phyloP scores from a whole-genome alignment of 441 rosid species.

The Euphorbia celastroides region DNA sequence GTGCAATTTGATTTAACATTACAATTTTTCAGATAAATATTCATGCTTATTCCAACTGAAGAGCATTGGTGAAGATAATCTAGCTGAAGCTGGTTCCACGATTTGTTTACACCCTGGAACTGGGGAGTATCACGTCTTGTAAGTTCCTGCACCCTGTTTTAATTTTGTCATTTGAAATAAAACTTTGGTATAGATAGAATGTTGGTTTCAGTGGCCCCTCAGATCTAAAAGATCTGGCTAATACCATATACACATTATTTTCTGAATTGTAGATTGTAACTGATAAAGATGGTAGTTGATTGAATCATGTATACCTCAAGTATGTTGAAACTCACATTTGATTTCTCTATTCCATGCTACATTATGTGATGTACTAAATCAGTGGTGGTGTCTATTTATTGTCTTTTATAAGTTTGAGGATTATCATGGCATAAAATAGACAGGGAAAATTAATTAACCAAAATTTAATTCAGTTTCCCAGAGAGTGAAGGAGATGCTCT shows the following conservation, averaged over 20 bases:
- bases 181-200: neutral
- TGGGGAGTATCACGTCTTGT: constrained; percentile 93
- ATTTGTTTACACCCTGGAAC: constrained; percentile 76
- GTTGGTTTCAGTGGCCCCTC: neutral
- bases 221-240: neutral
- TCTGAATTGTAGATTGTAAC: neutral
- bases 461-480: constrained; percentile 60
- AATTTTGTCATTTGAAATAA: neutral
- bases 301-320: neutral
- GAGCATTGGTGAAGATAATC: constrained; percentile 60
- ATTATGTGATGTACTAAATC: neutral
- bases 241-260: neutral
- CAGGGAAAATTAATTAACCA: constrained; percentile 20
- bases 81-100: constrained; percentile 49
- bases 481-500: constrained; percentile 84
- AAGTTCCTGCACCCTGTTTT: constrained; percentile 26
- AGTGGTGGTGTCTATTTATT: neutral
- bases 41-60: constrained; percentile 79
- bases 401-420: neutral
- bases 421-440: neutral
- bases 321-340: neutral
- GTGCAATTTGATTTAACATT: neutral
- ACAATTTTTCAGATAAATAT: constrained; percentile 45
- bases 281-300: neutral
- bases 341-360: neutral